phyloP scores from a whole-genome alignment of 2,329 filamentous ascomycete genomes.

The Ilyonectria sp. region DNA sequence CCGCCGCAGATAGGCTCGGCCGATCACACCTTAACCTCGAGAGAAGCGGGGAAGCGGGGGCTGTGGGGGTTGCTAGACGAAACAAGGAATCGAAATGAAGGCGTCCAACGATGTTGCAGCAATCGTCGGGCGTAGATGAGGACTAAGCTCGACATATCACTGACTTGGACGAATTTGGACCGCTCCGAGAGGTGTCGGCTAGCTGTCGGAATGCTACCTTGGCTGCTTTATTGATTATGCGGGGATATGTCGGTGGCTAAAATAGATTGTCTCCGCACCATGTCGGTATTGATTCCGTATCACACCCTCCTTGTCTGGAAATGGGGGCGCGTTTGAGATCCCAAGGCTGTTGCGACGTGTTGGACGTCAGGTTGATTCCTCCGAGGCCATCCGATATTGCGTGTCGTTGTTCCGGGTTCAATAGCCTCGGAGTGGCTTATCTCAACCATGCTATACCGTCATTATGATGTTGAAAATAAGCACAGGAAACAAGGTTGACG shows the following conservation, averaged over 20 bases:
- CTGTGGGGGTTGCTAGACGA: neutral
- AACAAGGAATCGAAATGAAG: neutral
- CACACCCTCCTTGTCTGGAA: neutral
- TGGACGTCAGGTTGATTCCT: no score
- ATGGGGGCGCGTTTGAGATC: neutral
- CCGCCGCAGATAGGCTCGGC: neutral
- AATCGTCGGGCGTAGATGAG: neutral
- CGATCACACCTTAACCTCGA: neutral
- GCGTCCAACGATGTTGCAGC: neutral
- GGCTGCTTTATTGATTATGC: neutral
- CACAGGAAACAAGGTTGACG: neutral
- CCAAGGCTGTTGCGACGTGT: no score
- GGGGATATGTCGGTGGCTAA: neutral
- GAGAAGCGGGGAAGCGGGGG: conserved; percentile 18
- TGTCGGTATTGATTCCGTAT: neutral
- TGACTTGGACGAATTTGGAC: neutral
- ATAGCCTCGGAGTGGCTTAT: no score
- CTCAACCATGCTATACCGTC: neutral
- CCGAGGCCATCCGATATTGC: no score
- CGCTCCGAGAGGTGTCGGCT: neutral
- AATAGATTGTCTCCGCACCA: neutral
- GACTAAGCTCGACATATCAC: neutral
- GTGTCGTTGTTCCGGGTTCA: no score
- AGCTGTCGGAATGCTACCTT: neutral
- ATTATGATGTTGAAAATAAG: neutral